Evolutionary conservation across 2,329 filamentous ascomycete genomes (phyloP), one percentile per base, ranked within the genome.

Genomic region (Sclerotinia trifoliorum): DNA sequence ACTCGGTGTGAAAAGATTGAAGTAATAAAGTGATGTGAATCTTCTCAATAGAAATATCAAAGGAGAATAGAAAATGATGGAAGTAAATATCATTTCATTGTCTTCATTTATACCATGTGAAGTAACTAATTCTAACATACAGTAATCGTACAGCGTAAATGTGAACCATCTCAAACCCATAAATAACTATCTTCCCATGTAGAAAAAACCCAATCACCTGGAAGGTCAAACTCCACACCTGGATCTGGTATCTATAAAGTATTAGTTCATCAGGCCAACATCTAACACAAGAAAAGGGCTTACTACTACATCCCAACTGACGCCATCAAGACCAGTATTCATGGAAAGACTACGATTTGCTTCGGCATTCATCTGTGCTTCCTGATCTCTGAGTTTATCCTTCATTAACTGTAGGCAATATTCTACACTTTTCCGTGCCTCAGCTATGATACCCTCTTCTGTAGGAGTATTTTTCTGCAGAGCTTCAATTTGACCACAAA

Each of bases 401-500:
- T 32, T 68, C 55, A 76, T 29, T 8, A 73, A 51, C 13, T 70
- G 68, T 13, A 71, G 67, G 54, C 73, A 76, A 13, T 65, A 19
- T 42, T 52, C 19, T 11, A 69, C 46, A 57, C 73, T 75, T 21
- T 68, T 68, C 19, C 44, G 67, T 7, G 72, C 74, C 5, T 71
- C 72, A 8, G 67, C 57, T 7, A 72, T 54, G 13, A 74, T 70
- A 5, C 35, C 60, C 19, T 68, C 32, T 42, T 75, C 71, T 2
- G 66, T 55, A 39, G 61, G 24, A 1, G 51, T 32, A 2, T 71
- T 72, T 5, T 56, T n/a, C 44, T 74, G 71, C 49, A 71, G 66
- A 11, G 73, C 79, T 62, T 81, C 78, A 1, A 79, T 75, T 65
- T 83, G 79, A 0, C 78, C 80, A 11, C 81, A 61, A 2, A 80